Base-by-base conservation (phyloP, 1,139 yeast genomes). In the Pichiaceae sp. region DNA sequence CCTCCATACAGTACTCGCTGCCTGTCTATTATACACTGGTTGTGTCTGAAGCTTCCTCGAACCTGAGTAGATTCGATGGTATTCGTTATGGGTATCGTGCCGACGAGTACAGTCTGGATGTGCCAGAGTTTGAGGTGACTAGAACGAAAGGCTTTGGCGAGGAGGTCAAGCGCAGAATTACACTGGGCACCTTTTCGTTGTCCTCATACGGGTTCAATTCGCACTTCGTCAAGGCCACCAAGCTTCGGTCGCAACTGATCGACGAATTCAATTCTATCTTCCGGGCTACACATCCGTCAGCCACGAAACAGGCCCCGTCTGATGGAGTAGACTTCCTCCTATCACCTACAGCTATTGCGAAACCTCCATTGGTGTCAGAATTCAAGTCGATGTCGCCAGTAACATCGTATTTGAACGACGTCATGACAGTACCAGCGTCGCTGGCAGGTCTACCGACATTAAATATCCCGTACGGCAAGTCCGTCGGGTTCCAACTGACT, bases 41-140 rank as follows among this genome's bases (percentile, higher is more conserved):
- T 1, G 85, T 96, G 0, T 84, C 96, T 0, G 98, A 93, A 53
- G 97, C 96, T 0, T 79, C 95, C 0, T 89, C 98, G 0, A 91
- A 93, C 54, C 67, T 93, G 34, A 74, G 96, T 2, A 66, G 96
- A 27, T 93, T 73, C 51, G 98, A 91, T 58, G 98, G 98, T 2
- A 64, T 89, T 18, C 65, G 96, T 36, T 93, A 82, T 52, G 97
- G 97, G 0, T 60, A 57, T 21, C 60, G 78, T 31, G 69, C 48
- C 0, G 39, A 41, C 3, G 40, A 42, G 7, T 36, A 34, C 29
- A 35, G 74, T 1, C 43, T 36, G 4, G 29, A 35, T 3, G 54
- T 48, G 29, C 56, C 55, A 1, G 58, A 54, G 27, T 80, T 77
- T 42, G 68, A 72, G 1, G 63, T 67, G 5, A 83, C 93, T 3